Evolutionary conservation across 192 early-diverging fungal genomes (phyloP).

Genomic region (Coemansia sp.): DNA sequence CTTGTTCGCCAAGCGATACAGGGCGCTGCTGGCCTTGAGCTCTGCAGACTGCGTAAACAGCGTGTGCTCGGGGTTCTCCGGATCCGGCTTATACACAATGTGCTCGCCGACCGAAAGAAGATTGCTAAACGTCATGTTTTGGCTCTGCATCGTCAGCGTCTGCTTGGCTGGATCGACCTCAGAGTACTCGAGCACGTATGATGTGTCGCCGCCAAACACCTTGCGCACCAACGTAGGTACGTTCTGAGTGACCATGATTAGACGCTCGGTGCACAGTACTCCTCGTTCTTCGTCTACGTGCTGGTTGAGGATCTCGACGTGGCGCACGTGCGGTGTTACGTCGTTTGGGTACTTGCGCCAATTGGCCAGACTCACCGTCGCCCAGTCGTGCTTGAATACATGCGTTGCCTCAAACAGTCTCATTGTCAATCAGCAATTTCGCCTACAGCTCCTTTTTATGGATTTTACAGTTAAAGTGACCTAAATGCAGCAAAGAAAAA

Average conservation of each 20-base stretch:
- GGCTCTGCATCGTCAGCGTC: constrained; percentile 70
- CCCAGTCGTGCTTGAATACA: constrained; percentile 79
- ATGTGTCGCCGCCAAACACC: constrained; percentile 66
- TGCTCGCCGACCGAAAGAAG: constrained; percentile 82
- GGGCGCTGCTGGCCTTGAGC: constrained; percentile 70
- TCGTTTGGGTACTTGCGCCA: constrained; percentile 99
- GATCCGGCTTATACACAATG: constrained; percentile 71
- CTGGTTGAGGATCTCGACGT: constrained; percentile 86
- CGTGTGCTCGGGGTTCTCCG: constrained; percentile 54
- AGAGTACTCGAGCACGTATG: constrained; percentile 89
- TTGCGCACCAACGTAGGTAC: constrained; percentile 71
- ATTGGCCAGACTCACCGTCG: constrained; percentile 76
- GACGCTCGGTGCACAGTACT: constrained; percentile 83
- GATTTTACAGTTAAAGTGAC: no score
- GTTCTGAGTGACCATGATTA: constrained; percentile 83
- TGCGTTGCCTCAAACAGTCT: constrained; percentile 82
- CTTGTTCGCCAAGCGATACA: constrained; percentile 63
- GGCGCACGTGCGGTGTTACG: constrained; percentile 82
- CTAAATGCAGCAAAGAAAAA: background rate
- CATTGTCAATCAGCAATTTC: constrained; percentile 59
- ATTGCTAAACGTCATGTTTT: constrained; percentile 83
- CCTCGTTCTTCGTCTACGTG: constrained; percentile 78
- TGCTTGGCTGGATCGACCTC: constrained; percentile 76
- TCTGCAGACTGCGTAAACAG: constrained; percentile 80
- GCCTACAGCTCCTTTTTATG: no score